phyloP scores from a whole-genome alignment of 2,329 filamentous ascomycete genomes.

The Emergomyces africanus region DNA sequence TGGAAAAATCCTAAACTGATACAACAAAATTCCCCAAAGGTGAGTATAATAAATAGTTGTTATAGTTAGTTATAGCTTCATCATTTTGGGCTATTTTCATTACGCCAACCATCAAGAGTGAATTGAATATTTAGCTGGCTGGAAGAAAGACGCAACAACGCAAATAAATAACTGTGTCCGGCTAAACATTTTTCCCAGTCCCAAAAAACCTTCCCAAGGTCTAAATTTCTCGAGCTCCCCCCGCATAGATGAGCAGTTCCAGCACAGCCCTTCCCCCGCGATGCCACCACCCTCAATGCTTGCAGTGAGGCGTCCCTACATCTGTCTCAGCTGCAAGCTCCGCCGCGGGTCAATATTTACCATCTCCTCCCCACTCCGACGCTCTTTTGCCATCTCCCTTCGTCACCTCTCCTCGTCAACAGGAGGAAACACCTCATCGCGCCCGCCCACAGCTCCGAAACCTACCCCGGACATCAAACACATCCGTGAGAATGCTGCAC shows the following conservation, averaged over 20 bases:
- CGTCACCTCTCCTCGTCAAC: neutral
- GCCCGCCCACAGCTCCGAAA: conserved; percentile 61
- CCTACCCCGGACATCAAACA: conserved; percentile 72
- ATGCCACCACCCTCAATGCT: conserved; percentile 13
- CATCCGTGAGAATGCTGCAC: conserved; percentile 70
- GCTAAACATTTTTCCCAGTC: neutral
- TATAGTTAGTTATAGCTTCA: too few relatives aligned
- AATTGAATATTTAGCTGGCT: too few relatives aligned
- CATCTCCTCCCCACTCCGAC: neutral
- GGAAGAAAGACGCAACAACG: too few relatives aligned
- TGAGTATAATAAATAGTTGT: too few relatives aligned
- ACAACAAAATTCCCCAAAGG: too few relatives aligned
- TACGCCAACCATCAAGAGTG: too few relatives aligned
- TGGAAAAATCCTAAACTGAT: too few relatives aligned
- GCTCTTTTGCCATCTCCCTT: neutral
- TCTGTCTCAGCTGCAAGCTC: conserved; percentile 24
- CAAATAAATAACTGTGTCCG: too few relatives aligned
- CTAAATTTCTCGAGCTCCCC: too few relatives aligned
- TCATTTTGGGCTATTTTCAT: too few relatives aligned
- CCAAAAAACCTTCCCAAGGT: too few relatives aligned
- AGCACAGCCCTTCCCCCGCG: neutral
- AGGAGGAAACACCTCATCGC: conserved; percentile 12
- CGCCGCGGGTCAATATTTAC: conserved; percentile 8
- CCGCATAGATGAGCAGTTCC: too few relatives aligned
- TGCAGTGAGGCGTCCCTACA: conserved; percentile 16